These are phyloP conservation scores for Oryza glumipatula DNA, from an alignment of 176 grass and related monocot species.

Conservation along the genomic window DNA sequence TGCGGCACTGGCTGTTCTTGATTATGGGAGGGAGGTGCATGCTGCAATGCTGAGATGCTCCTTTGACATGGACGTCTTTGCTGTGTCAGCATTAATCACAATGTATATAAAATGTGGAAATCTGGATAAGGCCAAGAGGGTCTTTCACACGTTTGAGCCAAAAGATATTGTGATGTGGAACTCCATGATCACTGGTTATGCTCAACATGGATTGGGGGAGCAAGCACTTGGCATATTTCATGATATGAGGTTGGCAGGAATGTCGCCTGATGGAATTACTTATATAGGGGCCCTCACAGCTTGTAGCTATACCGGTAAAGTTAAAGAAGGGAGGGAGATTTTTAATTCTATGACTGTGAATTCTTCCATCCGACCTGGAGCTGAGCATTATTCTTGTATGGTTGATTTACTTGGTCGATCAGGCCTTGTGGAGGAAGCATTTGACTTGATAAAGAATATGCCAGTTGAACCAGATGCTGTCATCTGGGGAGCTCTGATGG, in stretches of 20 bases:
- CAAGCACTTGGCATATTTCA: conserved; percentile 66
- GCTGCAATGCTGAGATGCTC: conserved; percentile 54
- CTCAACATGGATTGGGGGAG: conserved; percentile 75
- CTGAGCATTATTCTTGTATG: conserved; percentile 78
- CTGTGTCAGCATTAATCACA: conserved; percentile 71
- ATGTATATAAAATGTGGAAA: conserved; percentile 79
- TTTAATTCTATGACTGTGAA: conserved; percentile 61
- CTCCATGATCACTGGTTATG: conserved; percentile 82
- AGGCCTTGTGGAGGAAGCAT: conserved; percentile 63
- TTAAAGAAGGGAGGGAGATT: conserved; percentile 64
- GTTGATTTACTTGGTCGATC: conserved; percentile 80
- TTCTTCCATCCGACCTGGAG: conserved; percentile 48
- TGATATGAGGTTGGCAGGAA: conserved; percentile 54
- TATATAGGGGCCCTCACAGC: conserved; percentile 75
- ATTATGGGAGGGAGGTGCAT: conserved; percentile 74
- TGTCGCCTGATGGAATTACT: conserved; percentile 67
- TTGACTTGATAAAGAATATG: conserved; percentile 69
- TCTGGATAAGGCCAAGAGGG: conserved; percentile 56
- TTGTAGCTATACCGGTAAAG: conserved; percentile 82
- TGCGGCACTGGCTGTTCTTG: conserved; percentile 59
- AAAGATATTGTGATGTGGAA: conserved; percentile 91
- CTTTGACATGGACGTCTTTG: conserved; percentile 57
- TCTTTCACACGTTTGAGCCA: conserved; percentile 59
- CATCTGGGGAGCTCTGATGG: conserved; percentile 79
- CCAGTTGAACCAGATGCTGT: conserved; percentile 67